phyloP scores from a whole-genome alignment of 2,329 filamentous ascomycete species.

The Stenocarpella maydis region DNA sequence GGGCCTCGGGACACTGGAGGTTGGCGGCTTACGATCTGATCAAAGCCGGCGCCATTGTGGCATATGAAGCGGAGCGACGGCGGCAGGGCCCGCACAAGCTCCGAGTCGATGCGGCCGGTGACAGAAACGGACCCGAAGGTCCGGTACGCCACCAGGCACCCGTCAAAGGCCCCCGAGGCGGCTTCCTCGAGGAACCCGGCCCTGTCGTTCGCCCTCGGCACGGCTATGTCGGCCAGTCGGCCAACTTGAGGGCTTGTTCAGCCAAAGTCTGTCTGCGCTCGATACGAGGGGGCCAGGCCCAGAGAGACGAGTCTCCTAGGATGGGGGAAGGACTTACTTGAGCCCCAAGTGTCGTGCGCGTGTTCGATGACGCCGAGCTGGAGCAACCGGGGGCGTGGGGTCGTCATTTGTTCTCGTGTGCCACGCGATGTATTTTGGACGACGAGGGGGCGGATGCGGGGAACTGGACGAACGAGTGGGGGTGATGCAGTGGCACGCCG shows the following conservation, averaged over 20 bases:
- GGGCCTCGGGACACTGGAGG: too few species aligned
- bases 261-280: neutral
- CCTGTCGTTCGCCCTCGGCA: constrained; percentile 67
- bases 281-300: too few species aligned
- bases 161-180: constrained; percentile 70
- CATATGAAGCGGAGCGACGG: constrained; percentile 64
- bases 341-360: constrained; percentile 71
- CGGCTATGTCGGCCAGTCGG: constrained; percentile 70
- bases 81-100: constrained; percentile 69
- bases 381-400: constrained; percentile 61
- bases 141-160: constrained; percentile 71
- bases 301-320: too few species aligned
- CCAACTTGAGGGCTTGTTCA: constrained; percentile 48
- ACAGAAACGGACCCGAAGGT: constrained; percentile 71
- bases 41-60: constrained; percentile 82
- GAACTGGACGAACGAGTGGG: neutral
- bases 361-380: constrained; percentile 70
- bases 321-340: constrained; percentile 40
- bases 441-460: too few species aligned
- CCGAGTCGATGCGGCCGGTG: constrained; percentile 76
- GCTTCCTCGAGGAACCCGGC: constrained; percentile 75
- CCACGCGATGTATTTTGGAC: too few species aligned
- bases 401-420: constrained; percentile 12
- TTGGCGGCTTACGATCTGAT: constrained; percentile 63
- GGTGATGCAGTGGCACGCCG: neutral